A percentile compares a stretch with the other conserved stretches of the same genome.
Conservation (phyloP, 768 basidiomycete genomes). For the Kwoniella heveanensis region DNA sequence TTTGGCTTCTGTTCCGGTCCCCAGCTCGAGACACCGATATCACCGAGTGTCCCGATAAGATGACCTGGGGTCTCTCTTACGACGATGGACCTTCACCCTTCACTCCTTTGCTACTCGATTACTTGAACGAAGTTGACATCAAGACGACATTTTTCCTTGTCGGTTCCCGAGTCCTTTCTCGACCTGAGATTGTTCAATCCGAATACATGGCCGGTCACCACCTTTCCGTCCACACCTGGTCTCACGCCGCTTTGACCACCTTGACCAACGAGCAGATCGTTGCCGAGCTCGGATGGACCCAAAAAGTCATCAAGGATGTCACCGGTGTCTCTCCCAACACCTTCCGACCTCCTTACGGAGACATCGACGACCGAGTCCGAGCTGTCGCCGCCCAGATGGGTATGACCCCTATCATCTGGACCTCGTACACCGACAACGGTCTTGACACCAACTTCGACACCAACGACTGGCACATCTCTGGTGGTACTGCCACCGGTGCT, state of each 20-base stretch:
- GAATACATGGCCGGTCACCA: constrained; percentile 81
- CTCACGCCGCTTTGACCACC: constrained; percentile 74
- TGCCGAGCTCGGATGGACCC: constrained; percentile 85
- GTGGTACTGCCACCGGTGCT: constrained; percentile 66
- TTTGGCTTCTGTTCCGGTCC: background rate
- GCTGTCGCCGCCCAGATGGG: constrained; percentile 81
- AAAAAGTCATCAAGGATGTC: constrained; percentile 79
- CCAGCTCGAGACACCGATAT: constrained; percentile 64
- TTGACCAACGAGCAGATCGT: constrained; percentile 77
- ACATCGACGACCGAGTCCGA: constrained; percentile 77
- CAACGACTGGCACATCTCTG: constrained; percentile 77
- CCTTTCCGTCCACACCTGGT: constrained; percentile 85
- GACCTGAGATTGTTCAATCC: constrained; percentile 68
- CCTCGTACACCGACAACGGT: constrained; percentile 61
- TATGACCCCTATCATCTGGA: constrained; percentile 82
- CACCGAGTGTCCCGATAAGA: constrained; percentile 69
- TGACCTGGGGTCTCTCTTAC: constrained; percentile 62
- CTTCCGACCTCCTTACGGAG: constrained; percentile 73
- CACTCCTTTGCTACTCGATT: constrained; percentile 72
- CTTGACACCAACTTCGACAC: constrained; percentile 68
- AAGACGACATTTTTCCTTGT: constrained; percentile 86
- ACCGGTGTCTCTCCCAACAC: constrained; percentile 70
- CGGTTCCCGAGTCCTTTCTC: constrained; percentile 77
- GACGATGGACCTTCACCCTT: constrained; percentile 77
- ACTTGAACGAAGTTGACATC: constrained; percentile 67